These are phyloP conservation scores for Hymenoscyphus repandus DNA, from an alignment of 2,329 filamentous ascomycete genomes.

Conservation along the genomic window DNA sequence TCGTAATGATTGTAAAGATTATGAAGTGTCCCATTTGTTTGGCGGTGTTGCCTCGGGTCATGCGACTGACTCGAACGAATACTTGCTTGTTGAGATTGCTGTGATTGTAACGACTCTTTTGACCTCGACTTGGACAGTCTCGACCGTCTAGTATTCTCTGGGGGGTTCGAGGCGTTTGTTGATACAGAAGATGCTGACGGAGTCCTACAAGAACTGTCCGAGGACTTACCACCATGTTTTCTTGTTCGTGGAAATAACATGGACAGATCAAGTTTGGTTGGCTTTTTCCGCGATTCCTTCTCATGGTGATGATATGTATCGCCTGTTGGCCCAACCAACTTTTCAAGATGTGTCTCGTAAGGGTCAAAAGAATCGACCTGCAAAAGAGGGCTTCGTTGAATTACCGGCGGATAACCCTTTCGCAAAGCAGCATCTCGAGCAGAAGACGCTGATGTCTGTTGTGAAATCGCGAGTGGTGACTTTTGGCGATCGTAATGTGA, in stretches of 20 bases:
- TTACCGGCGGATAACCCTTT: constrained; percentile 32
- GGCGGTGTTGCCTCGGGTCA: constrained; percentile 11
- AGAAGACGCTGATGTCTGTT: constrained; percentile 40
- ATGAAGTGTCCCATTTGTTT: constrained; percentile 11
- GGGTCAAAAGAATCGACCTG: constrained; percentile 20
- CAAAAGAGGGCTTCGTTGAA: constrained; percentile 24
- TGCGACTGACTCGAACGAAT: constrained; percentile 19
- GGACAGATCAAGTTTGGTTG: constrained; percentile 26
- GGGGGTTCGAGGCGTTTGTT: constrained; percentile 11
- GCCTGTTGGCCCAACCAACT: not conserved
- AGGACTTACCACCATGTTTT: constrained; percentile 14
- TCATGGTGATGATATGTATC: constrained; percentile 4
- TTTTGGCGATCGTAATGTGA: constrained; percentile 42
- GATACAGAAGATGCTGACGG: constrained; percentile 18
- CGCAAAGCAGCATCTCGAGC: constrained; percentile 34
- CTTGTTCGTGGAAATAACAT: constrained; percentile 26
- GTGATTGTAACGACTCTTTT: constrained; percentile 26
- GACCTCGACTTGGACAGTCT: constrained; percentile 23
- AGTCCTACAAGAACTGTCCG: constrained; percentile 9
- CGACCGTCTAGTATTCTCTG: constrained; percentile 10
- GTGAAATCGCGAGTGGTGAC: constrained; percentile 35
- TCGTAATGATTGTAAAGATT: constrained; percentile 28
- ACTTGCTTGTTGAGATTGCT: constrained; percentile 22
- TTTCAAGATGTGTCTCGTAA: constrained; percentile 21
- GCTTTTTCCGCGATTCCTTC: constrained; percentile 25